phyloP scores from a whole-genome alignment of 768 basidiomycete species.

The Suillus luteus region DNA sequence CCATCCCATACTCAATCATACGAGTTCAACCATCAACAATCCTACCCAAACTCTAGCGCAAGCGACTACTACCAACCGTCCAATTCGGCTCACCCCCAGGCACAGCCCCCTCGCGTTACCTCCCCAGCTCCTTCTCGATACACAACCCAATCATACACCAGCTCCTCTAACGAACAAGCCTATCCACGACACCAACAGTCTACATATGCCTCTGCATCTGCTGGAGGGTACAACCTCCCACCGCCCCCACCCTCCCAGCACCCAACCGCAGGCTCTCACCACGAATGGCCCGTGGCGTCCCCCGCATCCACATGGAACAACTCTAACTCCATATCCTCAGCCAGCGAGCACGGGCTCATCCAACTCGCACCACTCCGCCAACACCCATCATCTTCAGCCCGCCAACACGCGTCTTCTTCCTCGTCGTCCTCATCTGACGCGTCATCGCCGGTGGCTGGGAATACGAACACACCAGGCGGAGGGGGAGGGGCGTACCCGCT shows the following conservation, averaged over 20 bases:
- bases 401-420: constrained; percentile 21
- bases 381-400: constrained; percentile 13
- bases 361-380: constrained; percentile 38
- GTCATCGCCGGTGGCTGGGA: constrained; percentile 20
- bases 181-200: constrained; percentile 2
- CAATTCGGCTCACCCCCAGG: background rate
- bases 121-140: constrained; percentile 1
- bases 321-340: constrained; percentile 14
- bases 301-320: constrained; percentile 1
- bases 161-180: background rate
- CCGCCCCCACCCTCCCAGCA: constrained; percentile 18
- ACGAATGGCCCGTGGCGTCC: constrained; percentile 11
- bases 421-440: constrained; percentile 34
- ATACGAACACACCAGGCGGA: background rate
- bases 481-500: constrained; percentile 23
- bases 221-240: constrained; percentile 10
- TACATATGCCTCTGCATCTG: background rate
- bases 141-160: background rate
- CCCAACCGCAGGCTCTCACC: constrained; percentile 14
- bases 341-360: constrained; percentile 32
- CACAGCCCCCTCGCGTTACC: background rate
- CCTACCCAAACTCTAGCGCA: constrained; percentile 3
- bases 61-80: constrained; percentile 9
- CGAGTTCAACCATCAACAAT: constrained; percentile 10
- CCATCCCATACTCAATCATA: constrained; percentile 5